phyloP scores from a whole-genome alignment of 2,329 filamentous ascomycete species.

The Esteya vermicola region DNA sequence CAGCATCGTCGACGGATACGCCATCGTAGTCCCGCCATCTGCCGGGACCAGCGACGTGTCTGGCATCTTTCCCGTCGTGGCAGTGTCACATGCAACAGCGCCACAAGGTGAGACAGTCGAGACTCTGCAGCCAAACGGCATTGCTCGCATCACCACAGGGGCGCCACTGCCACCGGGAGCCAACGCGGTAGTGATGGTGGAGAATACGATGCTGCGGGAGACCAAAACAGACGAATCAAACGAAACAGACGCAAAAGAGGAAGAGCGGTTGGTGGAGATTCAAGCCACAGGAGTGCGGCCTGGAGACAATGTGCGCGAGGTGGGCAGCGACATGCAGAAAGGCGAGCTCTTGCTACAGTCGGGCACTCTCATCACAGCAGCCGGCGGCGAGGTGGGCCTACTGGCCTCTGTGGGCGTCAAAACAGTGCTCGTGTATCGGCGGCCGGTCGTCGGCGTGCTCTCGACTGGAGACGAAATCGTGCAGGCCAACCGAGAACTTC shows the following conservation, averaged over 20 bases:
- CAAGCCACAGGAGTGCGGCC: constrained; percentile 59
- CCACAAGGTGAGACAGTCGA: constrained; percentile 26
- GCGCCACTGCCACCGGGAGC: constrained; percentile 80
- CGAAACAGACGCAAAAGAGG: constrained; percentile 67
- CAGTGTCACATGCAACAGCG: constrained; percentile 72
- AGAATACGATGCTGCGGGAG: constrained; percentile 72
- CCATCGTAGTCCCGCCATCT: constrained; percentile 49
- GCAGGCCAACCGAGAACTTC: constrained; percentile 26
- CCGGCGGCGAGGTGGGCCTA: constrained; percentile 83
- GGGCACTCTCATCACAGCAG: constrained; percentile 70
- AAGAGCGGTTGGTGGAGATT: constrained; percentile 83
- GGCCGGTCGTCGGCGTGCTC: constrained; percentile 70
- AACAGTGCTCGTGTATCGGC: constrained; percentile 57
- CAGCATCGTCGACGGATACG: constrained; percentile 95
- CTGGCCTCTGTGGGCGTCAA: constrained; percentile 70
- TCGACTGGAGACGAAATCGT: constrained; percentile 95
- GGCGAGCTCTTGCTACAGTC: constrained; percentile 57
- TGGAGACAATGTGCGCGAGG: constrained; percentile 80
- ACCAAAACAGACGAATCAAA: too few relatives aligned
- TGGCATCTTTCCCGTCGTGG: constrained; percentile 73
- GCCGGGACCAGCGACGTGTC: constrained; percentile 42
- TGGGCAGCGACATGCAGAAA: constrained; percentile 71
- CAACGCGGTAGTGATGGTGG: constrained; percentile 90
- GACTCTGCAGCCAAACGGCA: constrained; percentile 53
- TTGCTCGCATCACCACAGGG: constrained; percentile 87